Base-by-base conservation (phyloP, 495 filamentous ascomycete genomes). In the Neurospora africana region DNA sequence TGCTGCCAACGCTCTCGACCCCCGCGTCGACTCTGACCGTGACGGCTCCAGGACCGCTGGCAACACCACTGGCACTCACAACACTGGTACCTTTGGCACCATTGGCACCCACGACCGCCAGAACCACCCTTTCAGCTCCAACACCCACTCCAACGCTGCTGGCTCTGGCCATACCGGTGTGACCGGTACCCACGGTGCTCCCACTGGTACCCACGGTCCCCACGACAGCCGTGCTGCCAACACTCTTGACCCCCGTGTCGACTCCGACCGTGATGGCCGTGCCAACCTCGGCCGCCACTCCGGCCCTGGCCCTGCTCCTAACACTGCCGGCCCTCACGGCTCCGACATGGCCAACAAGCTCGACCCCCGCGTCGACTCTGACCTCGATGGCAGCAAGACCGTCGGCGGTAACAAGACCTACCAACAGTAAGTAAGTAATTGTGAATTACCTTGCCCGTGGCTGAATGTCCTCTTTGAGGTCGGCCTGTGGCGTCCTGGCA, bases 141-240 rank as follows among this genome's bases (percentile, higher is more conserved):
- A 69, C 68, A 69, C 69, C 6, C 47, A 69, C 37, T 76, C 75
- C 33, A 72, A 77, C 37, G 44, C 53, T n/a, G 72, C 79, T 30
- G 79, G 81, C 65, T 76, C 74, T n/a, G 80, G 79, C 72, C 67
- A 38, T 21, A 78, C 78, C 30, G 82, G 72, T 69, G 73, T 75
- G 76, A 79, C 75, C 21, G 75, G 77, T 73, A 76, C 75, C 58
- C 72, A 78, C 69, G 78, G 76, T 33, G 74, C 71, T n/a, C 69
- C 77, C 35, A 65, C 69, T 4, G 77, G 76, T 35, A 78, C 75
- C 35, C 23, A 78, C 40, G 86, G 86, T 5, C 84, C 87, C 7
- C 87, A 89, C 80, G 75, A 75, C 69, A 87, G 83, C 69, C 82
- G 85, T 75, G 30, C 88, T 17, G 81, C 85, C 69, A 91, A 90